Base-by-base conservation (phyloP, 176 grass and related monocot species). In the Melocanna baccifera region DNA sequence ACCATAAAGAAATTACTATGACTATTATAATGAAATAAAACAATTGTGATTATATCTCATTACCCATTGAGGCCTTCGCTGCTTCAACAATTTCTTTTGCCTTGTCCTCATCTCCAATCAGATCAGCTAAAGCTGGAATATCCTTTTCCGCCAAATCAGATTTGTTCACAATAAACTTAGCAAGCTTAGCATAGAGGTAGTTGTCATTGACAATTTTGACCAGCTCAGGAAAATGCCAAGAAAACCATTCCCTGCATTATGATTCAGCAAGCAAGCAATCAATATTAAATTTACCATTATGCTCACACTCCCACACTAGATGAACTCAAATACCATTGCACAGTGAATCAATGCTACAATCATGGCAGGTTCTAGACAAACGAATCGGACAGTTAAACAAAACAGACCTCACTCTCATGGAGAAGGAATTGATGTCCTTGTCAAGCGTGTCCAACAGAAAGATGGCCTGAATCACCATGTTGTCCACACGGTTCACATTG, bases 401-500 rank as follows among this genome's bases (percentile, higher is more conserved):
- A 72, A 53, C 16, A 14, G 4, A 94, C 94, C 94, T 97, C 67
- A 97, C 89, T 90, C 91, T 97, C 91, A 94, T 94, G 66, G 94
- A 90, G 83, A 97, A 94, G 23, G 91, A 88, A 43, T 97, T 97
- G 34, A 94, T 90, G 70, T 97, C 91, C 74, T 97, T 97, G 67
- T 97, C 94, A 75, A 97, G 86, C 2, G 89, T 97, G 75, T 97
- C 94, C 82, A 97, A 41, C 62, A 97, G 77, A 68, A 97, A 97
- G 61, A 97, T 97, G 34, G 94, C 91, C 50, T 97, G 94, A 77
- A 97, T 97, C 29, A 97, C 92, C 94, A 97, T 97, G 84, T 97
- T 94, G 82, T 91, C 94, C 18, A 94, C 90, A 48, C 88, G 86
- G 52, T 92, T 97, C 62, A 94, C 92, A 86, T 94, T 97, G 81